Conservation (phyloP, 345 rosid genomes). For the Erucastrum elatum region DNA sequence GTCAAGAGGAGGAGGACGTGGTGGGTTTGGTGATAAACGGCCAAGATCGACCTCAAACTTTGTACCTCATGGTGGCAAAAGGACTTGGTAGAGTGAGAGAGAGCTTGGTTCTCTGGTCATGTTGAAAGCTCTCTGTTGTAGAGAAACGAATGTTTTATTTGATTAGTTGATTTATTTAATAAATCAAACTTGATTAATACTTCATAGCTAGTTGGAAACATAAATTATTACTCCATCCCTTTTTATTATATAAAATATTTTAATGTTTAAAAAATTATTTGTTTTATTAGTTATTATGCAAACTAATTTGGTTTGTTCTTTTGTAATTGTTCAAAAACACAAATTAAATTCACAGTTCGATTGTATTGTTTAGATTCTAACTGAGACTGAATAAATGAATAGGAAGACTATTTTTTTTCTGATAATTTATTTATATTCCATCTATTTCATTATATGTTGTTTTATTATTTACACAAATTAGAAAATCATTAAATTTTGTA, state of each 20-base stretch:
- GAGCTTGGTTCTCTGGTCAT: conserved; percentile 13
- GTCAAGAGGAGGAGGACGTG: conserved; percentile 78
- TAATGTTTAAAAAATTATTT: neutral
- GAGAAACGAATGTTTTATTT: conserved; percentile 19
- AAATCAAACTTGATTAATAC: neutral
- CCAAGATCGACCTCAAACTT: conserved; percentile 71
- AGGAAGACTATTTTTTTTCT: too few relatives aligned
- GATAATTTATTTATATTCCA: too few relatives aligned
- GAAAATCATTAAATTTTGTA: too few relatives aligned
- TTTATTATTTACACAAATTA: too few relatives aligned
- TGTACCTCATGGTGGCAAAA: conserved; percentile 67
- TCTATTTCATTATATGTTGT: too few relatives aligned
- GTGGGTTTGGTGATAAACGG: conserved; percentile 66
- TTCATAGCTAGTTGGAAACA: neutral
- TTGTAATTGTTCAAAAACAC: neutral
- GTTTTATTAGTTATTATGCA: neutral
- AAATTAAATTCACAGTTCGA: too few relatives aligned
- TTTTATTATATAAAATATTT: neutral
- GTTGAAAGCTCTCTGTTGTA: conserved; percentile 14
- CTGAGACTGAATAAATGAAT: too few relatives aligned
- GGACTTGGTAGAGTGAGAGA: conserved; percentile 51
- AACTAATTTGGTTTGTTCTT: too few relatives aligned
- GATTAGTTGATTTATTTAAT: conserved; percentile 6
- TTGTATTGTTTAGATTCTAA: too few relatives aligned
- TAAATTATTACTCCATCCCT: neutral